phyloP scores from a whole-genome alignment of 2,329 filamentous ascomycete genomes.

The Nakataea oryzae region DNA sequence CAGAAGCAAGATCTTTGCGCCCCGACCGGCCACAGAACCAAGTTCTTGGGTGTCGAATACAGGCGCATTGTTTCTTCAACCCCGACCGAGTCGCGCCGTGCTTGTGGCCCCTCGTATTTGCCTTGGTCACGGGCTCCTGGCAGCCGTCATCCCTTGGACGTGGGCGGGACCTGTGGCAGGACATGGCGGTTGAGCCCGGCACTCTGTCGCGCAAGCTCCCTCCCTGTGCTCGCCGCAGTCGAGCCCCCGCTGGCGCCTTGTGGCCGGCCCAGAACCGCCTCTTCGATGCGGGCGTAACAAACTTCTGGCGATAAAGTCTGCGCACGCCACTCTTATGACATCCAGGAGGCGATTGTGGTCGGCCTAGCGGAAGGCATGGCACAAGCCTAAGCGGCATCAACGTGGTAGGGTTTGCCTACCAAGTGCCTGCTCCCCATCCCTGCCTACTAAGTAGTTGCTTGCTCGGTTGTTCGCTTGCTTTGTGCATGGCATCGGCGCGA shows the following conservation, averaged over 20 bases:
- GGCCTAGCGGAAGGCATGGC: background rate
- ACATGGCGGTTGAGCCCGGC: background rate
- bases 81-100: background rate
- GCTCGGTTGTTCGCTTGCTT: background rate
- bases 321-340: background rate
- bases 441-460: background rate
- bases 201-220: background rate
- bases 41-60: background rate
- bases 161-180: background rate
- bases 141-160: background rate
- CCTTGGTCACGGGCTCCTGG: background rate
- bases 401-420: background rate
- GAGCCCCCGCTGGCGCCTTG: background rate
- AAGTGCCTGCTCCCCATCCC: background rate
- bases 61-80: background rate
- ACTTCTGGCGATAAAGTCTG: background rate
- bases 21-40: background rate
- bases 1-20: background rate
- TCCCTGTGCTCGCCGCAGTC: background rate
- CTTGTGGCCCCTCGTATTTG: background rate
- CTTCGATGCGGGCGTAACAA: background rate
- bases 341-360: background rate
- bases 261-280: background rate
- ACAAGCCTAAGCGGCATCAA: background rate
- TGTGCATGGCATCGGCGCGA: background rate